phyloP scores from a whole-genome alignment of 2,329 filamentous ascomycete species.

The Botrytis fabae region DNA sequence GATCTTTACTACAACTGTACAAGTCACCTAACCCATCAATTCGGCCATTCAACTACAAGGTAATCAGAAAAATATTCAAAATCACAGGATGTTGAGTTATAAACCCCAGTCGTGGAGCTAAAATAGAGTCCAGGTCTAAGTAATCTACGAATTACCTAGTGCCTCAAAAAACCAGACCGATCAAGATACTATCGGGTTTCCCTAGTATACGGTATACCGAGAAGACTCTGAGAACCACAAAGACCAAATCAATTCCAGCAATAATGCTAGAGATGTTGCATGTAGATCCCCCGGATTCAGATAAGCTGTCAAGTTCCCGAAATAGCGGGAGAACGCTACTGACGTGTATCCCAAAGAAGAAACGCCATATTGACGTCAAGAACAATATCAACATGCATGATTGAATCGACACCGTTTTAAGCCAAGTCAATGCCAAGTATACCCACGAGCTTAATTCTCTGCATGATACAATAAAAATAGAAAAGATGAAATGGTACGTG shows the following conservation, averaged over 20 bases:
- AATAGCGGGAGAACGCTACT: neutral
- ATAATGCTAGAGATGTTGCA: neutral
- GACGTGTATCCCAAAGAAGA: neutral
- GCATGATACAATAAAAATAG: neutral
- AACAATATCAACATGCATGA: too few relatives aligned
- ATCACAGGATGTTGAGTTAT: neutral
- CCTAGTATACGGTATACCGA: neutral
- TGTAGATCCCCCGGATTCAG: neutral
- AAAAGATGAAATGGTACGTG: neutral
- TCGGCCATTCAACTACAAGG: neutral
- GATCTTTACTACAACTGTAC: neutral
- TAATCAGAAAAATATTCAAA: neutral
- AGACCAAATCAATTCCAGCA: neutral
- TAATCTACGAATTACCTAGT: neutral
- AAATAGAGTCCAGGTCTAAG: neutral
- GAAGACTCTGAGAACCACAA: neutral
- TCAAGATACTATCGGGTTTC: neutral
- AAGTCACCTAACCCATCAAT: neutral
- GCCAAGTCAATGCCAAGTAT: neutral
- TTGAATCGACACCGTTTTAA: neutral
- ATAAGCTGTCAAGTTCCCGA: neutral
- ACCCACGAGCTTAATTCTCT: neutral
- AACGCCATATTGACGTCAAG: neutral
- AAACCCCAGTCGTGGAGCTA: neutral
- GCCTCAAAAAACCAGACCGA: neutral